A percentile compares a stretch with the other conserved stretches of the same genome.
phyloP scores from a whole-genome alignment of 257 asterid species.

The Striga asiatica region DNA sequence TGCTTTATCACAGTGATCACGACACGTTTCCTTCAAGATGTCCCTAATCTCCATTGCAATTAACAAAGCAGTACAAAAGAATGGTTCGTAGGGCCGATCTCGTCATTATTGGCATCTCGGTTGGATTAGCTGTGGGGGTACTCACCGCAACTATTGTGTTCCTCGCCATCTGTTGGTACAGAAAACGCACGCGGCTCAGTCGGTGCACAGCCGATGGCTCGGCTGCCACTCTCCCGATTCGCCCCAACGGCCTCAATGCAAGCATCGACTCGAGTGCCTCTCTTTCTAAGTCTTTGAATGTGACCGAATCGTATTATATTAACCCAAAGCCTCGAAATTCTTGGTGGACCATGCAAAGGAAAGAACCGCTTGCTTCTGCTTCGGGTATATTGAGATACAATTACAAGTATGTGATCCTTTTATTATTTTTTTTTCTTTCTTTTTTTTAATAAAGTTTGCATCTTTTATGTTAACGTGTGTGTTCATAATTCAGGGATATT shows the following conservation, averaged over 20 bases:
- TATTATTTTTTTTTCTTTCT: not conserved
- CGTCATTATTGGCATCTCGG: slow-evolving; percentile 72
- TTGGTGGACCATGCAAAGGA: slow-evolving; percentile 61
- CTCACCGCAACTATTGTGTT: slow-evolving; percentile 56
- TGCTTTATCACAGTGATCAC: slow-evolving; percentile 21
- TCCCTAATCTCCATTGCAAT: slow-evolving; percentile 26
- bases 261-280: slow-evolving; percentile 64
- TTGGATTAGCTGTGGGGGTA: slow-evolving; percentile 66
- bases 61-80: slow-evolving; percentile 29
- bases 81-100: slow-evolving; percentile 65
- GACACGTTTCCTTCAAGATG: slow-evolving; percentile 41
- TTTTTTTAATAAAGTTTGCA: not conserved
- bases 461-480: too few species aligned
- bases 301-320: slow-evolving; percentile 23
- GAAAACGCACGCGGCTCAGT: slow-evolving; percentile 31
- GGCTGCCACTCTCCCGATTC: slow-evolving; percentile 64
- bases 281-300: slow-evolving; percentile 35
- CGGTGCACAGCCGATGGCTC: slow-evolving; percentile 41
- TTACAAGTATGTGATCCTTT: slow-evolving; percentile 60
- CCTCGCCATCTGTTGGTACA: slow-evolving; percentile 64
- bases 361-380: slow-evolving; percentile 49
- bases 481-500: slow-evolving; percentile 54
- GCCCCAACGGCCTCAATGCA: slow-evolving; percentile 56
- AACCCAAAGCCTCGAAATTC: slow-evolving; percentile 36
- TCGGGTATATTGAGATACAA: slow-evolving; percentile 74